Evolutionary conservation across 208 protist genomes (phyloP), one percentile per base, ranked within the genome.

Genomic region (Trypanosomatidae sp.): DNA sequence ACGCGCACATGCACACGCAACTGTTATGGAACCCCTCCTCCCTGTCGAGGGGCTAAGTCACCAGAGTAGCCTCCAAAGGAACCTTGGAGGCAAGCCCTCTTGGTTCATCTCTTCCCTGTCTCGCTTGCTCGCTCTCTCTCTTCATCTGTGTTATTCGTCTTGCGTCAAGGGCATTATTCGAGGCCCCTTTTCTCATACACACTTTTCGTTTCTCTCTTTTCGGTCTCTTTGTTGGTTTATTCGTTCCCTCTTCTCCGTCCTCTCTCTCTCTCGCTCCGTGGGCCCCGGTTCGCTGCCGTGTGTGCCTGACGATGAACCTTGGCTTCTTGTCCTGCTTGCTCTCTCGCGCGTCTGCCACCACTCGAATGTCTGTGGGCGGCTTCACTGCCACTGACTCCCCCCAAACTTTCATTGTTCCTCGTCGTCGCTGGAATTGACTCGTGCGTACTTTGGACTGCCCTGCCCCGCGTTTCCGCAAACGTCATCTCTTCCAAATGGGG

Each of bases 401-500:
- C 30, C 53, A n/a, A 58, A 10, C 58, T 44, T 33, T 56, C 30
- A 19, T 68, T 67, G 59, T 69, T 76, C 49, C n/a, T 47, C 47
- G 30, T 74, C 41, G 53, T 50, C 17, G 25, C 3, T 9, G 25
- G n/a, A 30, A 2, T 15, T 6, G 25, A 25, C 10, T 10, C 53
- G 25, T 12, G 12, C 53, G 25, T 58, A 15, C 12, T 15, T 15
- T 25, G 25, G 25, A 10, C 6, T 17, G n/a, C 30, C 25, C 12
- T 17, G 7, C 10, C 25, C n/a, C 2, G 10, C 65, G 25, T 22
- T 36, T 62, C 17, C 8, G 13, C 12, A 30, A 62, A 22, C 15
- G 56, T 62, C 30, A 7, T 6, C 30, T 41, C 17, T 41, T 10
- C 41, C 39, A 33, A 52, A 79, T 79, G 68, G 74, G 74, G 25